phyloP scores from a whole-genome alignment of 2,329 filamentous ascomycete genomes.

The Ophiostoma perfectum region DNA sequence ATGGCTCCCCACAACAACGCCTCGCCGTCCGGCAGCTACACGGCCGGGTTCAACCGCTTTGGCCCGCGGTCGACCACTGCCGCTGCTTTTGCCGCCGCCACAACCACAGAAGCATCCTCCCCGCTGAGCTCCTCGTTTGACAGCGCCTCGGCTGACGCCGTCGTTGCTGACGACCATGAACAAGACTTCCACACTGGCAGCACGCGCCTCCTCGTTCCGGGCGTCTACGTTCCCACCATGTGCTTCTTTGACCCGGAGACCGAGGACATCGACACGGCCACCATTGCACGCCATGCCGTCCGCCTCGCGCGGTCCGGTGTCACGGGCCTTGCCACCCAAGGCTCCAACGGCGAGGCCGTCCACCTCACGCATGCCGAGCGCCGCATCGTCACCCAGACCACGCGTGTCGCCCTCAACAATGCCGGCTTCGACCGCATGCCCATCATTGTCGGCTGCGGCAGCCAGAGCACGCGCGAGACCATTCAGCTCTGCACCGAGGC shows the following conservation, averaged over 20 bases:
- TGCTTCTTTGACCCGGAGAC: constrained; percentile 63
- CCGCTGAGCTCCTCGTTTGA: constrained; percentile 32
- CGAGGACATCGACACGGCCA: constrained; percentile 61
- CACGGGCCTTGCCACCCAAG: constrained; percentile 68
- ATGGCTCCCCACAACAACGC: constrained; percentile 47
- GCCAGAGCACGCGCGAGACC: constrained; percentile 67
- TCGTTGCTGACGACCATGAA: not conserved
- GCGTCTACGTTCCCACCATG: constrained; percentile 67
- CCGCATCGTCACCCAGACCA: constrained; percentile 61
- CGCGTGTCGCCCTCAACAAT: constrained; percentile 62
- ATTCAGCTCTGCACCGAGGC: constrained; percentile 65
- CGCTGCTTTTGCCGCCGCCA: constrained; percentile 28
- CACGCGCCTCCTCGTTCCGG: constrained; percentile 39
- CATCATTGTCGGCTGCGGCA: constrained; percentile 69
- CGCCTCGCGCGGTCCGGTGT: constrained; percentile 70
- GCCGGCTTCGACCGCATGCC: constrained; percentile 62
- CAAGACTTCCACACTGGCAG: constrained; percentile 15
- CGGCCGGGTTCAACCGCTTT: constrained; percentile 38
- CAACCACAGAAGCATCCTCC: constrained; percentile 31
- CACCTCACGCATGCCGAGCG: constrained; percentile 69
- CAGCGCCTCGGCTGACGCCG: not conserved
- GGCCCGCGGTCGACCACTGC: constrained; percentile 21
- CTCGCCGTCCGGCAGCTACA: constrained; percentile 43
- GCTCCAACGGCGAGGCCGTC: constrained; percentile 78
- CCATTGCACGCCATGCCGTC: constrained; percentile 57